A percentile compares a stretch with the other conserved stretches of the same genome.
Evolutionary conservation across 345 rosid genomes (phyloP).

Genomic region (Crucihimalaya himalaica): DNA sequence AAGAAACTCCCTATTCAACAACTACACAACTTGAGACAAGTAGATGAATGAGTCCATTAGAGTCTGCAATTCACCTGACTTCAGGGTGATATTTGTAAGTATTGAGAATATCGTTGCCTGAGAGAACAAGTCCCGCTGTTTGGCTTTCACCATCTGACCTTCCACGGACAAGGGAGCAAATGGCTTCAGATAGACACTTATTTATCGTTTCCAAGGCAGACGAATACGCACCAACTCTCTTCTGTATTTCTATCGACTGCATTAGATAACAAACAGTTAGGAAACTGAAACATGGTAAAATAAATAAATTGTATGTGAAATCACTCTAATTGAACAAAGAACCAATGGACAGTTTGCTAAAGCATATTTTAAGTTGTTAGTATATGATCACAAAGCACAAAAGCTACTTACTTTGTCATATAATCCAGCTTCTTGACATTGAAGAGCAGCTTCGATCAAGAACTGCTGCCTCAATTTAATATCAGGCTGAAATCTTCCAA

Average conservation of each 20-base stretch:
- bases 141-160: constrained; percentile 85
- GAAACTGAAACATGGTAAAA: not conserved
- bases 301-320: not conserved
- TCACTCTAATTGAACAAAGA: constrained; percentile 6
- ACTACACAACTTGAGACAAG: not conserved
- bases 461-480: constrained; percentile 61
- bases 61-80: constrained; percentile 49
- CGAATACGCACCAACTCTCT: constrained; percentile 80
- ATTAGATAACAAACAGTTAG: not conserved
- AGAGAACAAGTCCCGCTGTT: constrained; percentile 69
- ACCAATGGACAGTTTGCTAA: not conserved
- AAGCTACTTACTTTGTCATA: constrained; percentile 63
- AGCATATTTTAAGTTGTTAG: constrained; percentile 1
- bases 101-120: constrained; percentile 78
- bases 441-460: constrained; percentile 74
- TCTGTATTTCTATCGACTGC: constrained; percentile 79
- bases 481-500: constrained; percentile 67
- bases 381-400: constrained; percentile 6
- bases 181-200: constrained; percentile 77
- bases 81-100: constrained; percentile 74
- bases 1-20: not conserved
- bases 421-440: constrained; percentile 76
- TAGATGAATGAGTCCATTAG: not conserved
- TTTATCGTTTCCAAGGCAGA: constrained; percentile 85
- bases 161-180: constrained; percentile 78